A percentile compares a stretch with the other conserved stretches of the same genome.
Evolutionary conservation across 192 early-diverging fungal species (phyloP).

Genomic region (Coemansia biformis): DNA sequence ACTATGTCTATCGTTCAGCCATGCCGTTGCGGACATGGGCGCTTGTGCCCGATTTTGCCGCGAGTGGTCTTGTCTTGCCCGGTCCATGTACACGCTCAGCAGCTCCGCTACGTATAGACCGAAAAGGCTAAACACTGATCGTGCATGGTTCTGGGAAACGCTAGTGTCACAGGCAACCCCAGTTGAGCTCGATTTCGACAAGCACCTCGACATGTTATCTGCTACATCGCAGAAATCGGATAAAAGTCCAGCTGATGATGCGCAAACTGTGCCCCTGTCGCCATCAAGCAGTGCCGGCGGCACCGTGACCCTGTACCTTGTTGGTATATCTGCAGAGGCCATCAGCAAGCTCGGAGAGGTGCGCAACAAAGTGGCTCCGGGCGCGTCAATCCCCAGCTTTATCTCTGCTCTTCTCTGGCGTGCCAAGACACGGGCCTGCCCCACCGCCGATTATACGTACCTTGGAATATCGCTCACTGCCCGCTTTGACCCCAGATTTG

Average conservation of each 20-base stretch:
- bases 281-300: background rate
- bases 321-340: background rate
- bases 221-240: background rate
- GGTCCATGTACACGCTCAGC: background rate
- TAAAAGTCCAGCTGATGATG: too few relatives aligned
- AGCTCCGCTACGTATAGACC: background rate
- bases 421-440: background rate
- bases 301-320: background rate
- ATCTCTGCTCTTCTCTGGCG: constrained; percentile 22
- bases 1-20: constrained; percentile 11
- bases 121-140: constrained; percentile 4
- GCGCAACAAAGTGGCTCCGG: background rate
- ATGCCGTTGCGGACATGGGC: constrained; percentile 16
- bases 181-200: background rate
- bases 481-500: constrained; percentile 4
- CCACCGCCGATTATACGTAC: constrained; percentile 6
- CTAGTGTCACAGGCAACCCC: background rate
- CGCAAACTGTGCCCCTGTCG: background rate
- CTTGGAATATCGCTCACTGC: constrained; percentile 13
- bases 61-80: constrained; percentile 14
- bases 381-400: constrained; percentile 13
- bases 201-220: constrained; percentile 1
- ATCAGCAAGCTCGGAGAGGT: background rate
- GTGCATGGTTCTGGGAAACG: constrained; percentile 9
- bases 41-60: background rate